Evolutionary conservation across 257 asterid genomes (phyloP).

Genomic region (Solanum gandarillasii): DNA sequence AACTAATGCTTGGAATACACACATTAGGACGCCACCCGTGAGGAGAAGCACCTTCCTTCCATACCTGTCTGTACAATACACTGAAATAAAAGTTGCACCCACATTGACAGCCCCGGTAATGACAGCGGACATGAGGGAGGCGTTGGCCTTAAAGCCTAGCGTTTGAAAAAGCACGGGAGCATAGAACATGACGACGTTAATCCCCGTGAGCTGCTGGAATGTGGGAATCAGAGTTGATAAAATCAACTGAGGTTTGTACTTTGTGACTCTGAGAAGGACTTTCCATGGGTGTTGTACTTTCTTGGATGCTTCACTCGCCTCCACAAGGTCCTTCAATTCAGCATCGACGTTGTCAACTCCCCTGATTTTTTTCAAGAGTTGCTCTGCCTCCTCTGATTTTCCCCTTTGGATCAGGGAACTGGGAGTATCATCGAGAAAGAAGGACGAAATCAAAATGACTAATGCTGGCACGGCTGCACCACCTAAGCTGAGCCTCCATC

Average conservation of each 20-base stretch:
- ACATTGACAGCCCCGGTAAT: background rate
- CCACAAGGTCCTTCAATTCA: background rate
- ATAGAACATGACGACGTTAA: slow-evolving; percentile 15
- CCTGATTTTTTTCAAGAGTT: background rate
- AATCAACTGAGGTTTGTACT: too few relatives aligned
- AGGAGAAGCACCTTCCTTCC: background rate
- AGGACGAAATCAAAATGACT: background rate
- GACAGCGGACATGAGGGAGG: slow-evolving; percentile 2
- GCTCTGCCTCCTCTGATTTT: background rate
- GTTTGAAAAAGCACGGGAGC: slow-evolving; percentile 11
- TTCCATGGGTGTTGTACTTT: too few relatives aligned
- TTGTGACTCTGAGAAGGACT: too few relatives aligned
- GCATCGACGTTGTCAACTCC: background rate
- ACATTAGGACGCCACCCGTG: background rate
- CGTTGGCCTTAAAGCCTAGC: background rate
- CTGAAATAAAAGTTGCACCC: background rate
- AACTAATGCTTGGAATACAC: background rate
- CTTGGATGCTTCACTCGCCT: too few relatives aligned
- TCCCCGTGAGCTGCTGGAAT: too few relatives aligned
- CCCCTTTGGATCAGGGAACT: background rate
- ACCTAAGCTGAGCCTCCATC: slow-evolving; percentile 14
- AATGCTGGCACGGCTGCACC: background rate
- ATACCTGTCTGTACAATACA: background rate
- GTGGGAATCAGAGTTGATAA: too few relatives aligned
- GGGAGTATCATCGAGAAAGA: background rate